Percentiles rank a stretch among this genome's conserved stretches.
Conservation (phyloP, 2,329 filamentous ascomycete genomes). For the Beauveria medogensis region DNA sequence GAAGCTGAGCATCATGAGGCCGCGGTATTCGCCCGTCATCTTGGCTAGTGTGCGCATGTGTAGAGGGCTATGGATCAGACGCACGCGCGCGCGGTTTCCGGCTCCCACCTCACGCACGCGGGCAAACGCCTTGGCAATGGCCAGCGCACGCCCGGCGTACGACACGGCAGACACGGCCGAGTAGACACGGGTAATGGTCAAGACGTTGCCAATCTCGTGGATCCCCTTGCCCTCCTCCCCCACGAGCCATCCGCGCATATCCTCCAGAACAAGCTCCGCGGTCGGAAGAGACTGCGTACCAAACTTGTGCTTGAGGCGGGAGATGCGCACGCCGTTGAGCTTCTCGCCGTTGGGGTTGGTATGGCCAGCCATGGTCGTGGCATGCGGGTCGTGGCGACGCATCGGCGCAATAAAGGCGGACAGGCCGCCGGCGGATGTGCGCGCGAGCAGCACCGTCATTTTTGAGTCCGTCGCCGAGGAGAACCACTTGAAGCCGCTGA, state of each 20-base stretch:
- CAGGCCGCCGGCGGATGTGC: conserved; percentile 39
- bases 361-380: conserved; percentile 22
- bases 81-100: conserved; percentile 34
- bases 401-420: conserved; percentile 60
- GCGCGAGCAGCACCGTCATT: conserved; percentile 54
- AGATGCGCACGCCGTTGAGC: conserved; percentile 60
- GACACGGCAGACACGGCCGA: conserved; percentile 45
- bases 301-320: conserved; percentile 64
- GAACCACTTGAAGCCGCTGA: conserved; percentile 64
- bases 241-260: conserved; percentile 57
- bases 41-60: conserved; percentile 53
- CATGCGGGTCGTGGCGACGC: conserved; percentile 32
- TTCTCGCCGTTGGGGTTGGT: conserved; percentile 26
- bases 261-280: conserved; percentile 58
- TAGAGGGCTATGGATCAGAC: conserved; percentile 42
- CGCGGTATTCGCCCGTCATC: conserved; percentile 47
- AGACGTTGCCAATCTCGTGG: conserved; percentile 57
- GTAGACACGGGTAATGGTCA: conserved; percentile 59
- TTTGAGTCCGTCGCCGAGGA: conserved; percentile 57
- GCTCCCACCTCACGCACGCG: conserved; percentile 45
- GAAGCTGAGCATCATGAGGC: conserved; percentile 46
- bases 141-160: conserved; percentile 47
- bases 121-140: conserved; percentile 49
- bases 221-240: conserved; percentile 60
- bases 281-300: conserved; percentile 64